Percentiles rank a stretch among this genome's conserved stretches.
These are phyloP conservation scores for Paecilomyces dactylethromorphus DNA, from an alignment of 2,329 filamentous ascomycete genomes.

Conservation along the genomic window DNA sequence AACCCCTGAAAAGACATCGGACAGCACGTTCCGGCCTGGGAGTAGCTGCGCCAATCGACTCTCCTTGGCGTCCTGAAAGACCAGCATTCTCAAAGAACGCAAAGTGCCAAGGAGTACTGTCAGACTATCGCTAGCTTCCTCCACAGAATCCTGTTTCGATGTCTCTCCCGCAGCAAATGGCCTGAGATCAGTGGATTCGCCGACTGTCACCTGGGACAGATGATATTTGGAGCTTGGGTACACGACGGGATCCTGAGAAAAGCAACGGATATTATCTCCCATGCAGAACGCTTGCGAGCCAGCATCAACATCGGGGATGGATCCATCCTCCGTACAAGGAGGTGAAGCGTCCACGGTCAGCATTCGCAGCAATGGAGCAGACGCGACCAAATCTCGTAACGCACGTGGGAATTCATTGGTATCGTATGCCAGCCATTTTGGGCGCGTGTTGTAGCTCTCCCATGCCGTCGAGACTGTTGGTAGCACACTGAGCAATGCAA, in stretches of 20 bases:
- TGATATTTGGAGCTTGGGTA: not conserved
- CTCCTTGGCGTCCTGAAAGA: not conserved
- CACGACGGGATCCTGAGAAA: not conserved
- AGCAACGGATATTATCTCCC: not conserved
- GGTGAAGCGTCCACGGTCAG: not conserved
- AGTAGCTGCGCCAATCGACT: not conserved
- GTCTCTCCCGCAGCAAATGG: not conserved
- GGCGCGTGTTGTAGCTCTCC: slow-evolving; percentile 18
- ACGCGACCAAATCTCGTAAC: slow-evolving; percentile 7
- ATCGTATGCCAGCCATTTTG: slow-evolving; percentile 16
- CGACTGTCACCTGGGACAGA: not conserved
- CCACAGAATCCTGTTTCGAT: not conserved
- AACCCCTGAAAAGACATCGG: not conserved
- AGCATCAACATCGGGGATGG: not conserved
- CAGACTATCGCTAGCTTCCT: not conserved
- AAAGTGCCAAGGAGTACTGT: not conserved
- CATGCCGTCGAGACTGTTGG: slow-evolving; percentile 24
- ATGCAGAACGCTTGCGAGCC: not conserved
- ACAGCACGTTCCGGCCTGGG: not conserved
- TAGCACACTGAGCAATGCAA: slow-evolving; percentile 26
- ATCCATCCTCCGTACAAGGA: not conserved
- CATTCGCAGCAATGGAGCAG: not conserved
- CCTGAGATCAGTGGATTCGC: not conserved
- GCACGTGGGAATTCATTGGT: slow-evolving; percentile 18
- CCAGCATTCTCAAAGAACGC: not conserved